phyloP scores from a whole-genome alignment of 139 green algal species.

The Tetraselmis chui region DNA sequence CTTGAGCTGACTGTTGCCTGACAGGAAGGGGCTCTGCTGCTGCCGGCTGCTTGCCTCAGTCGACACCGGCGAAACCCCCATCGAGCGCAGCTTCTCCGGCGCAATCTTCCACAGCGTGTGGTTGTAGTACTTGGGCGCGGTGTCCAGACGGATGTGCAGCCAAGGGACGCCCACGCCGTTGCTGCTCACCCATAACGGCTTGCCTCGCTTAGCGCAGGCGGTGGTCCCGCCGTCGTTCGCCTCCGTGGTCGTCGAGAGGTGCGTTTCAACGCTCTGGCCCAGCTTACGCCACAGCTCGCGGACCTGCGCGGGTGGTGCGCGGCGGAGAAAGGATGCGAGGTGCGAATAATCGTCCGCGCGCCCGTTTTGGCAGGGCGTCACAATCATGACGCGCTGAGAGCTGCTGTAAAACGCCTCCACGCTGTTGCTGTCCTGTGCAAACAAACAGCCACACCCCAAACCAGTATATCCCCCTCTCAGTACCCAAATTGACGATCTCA shows the following conservation, averaged over 20 bases:
- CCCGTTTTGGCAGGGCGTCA: neutral
- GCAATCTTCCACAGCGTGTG: neutral
- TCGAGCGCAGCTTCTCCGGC: neutral
- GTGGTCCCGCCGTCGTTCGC: neutral
- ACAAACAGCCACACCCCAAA: too few relatives aligned
- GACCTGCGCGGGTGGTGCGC: neutral
- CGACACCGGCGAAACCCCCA: neutral
- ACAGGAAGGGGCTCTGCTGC: neutral
- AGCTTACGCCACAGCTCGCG: neutral
- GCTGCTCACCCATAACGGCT: slow-evolving; percentile 14
- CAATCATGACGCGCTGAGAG: neutral
- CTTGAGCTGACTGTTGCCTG: neutral
- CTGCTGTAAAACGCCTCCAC: neutral
- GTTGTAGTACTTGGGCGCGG: slow-evolving; percentile 11
- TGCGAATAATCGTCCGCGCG: neutral
- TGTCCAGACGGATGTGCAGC: slow-evolving; percentile 16
- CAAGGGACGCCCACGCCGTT: slow-evolving; percentile 8
- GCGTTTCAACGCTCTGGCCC: neutral
- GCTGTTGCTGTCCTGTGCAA: neutral
- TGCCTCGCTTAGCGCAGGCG: neutral
- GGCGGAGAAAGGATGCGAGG: neutral
- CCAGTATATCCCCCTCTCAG: too few relatives aligned
- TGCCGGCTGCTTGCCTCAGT: too few relatives aligned
- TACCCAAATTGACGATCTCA: too few relatives aligned
- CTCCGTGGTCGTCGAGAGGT: neutral